Base-by-base conservation (phyloP, 495 filamentous ascomycete genomes). In the Evernia prunastri region DNA sequence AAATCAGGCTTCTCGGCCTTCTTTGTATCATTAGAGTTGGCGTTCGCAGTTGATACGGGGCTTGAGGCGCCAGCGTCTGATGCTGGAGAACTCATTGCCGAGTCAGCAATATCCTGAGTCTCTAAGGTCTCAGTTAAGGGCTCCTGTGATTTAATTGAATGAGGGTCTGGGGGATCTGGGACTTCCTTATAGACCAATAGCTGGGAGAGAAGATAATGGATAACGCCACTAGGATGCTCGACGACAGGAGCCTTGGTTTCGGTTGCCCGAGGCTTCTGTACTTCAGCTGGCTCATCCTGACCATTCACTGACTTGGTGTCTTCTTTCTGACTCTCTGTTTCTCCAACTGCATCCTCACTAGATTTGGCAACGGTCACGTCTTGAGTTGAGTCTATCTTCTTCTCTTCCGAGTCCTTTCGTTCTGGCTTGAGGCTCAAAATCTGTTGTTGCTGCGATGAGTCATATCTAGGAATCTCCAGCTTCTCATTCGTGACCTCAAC, bases 171-270 rank as follows among this genome's bases (percentile, higher is more conserved):
- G 43, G 75, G 64, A 63, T 91, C 88, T 67, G 88, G 91, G 15
- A 95, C 90, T 68, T 96, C 91, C 70, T 87, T 87, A 73, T 96
- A 97, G 60, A 92, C 89, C 25, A 97, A 78, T 45, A 99, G 79
- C 72, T 99, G 93, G 53, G 87, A 92, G n/a, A 97, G 84, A 25
- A 99, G 80, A 76, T 96, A 97, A 70, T 96, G 91, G 64, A 97
- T 88, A 18, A 99, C 95, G 9, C 94, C 94, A 74, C 97, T 95
- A 0, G 95, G 90, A 65, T 93, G 89, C 73, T 96, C 92, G 4
- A 97, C 85, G 31, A 93, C 81, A 35, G 95, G 95, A 5, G 88
- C 78, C 72, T 96, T 97, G 56, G 84, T 67, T 66, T 96, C 92
- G 8, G 75, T 66, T 25, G 79, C 76, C 70, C 89, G 89, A 20